phyloP scores from a whole-genome alignment of 2,329 filamentous ascomycete genomes.

The Fusarium sororula region DNA sequence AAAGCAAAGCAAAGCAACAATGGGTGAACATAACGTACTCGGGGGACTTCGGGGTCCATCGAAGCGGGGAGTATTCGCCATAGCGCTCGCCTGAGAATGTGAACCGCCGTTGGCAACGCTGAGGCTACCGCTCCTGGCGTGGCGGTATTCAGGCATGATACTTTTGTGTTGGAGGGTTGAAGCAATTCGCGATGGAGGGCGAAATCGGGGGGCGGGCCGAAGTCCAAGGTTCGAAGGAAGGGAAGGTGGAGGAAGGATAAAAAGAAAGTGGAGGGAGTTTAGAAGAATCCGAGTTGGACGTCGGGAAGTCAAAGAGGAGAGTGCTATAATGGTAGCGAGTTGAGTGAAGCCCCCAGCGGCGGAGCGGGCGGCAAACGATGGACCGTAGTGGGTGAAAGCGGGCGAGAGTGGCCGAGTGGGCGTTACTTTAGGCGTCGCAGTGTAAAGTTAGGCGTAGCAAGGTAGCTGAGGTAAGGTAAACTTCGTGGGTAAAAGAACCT shows the following conservation, averaged over 20 bases:
- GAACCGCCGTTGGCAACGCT: conserved; percentile 55
- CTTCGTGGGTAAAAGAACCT: neutral
- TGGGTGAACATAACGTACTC: conserved; percentile 52
- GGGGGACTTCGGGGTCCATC: conserved; percentile 71
- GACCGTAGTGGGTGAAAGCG: conserved; percentile 38
- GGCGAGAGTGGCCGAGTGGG: conserved; percentile 38
- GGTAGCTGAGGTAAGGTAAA: neutral
- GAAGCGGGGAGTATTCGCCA: conserved; percentile 55
- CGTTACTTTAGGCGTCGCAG: conserved; percentile 21
- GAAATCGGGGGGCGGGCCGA: conserved; percentile 28
- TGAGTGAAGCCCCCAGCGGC: conserved; percentile 39
- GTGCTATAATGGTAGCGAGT: neutral
- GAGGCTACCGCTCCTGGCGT: conserved; percentile 67
- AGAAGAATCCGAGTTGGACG: conserved; percentile 13
- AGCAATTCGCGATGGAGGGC: conserved; percentile 30
- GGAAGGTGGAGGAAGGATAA: conserved; percentile 22
- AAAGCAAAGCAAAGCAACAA: neutral
- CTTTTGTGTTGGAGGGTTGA: conserved; percentile 39
- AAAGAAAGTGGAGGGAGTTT: conserved; percentile 16
- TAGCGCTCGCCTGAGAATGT: conserved; percentile 38
- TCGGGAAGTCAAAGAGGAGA: conserved; percentile 22
- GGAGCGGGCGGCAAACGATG: conserved; percentile 43
- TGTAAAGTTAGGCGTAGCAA: neutral
- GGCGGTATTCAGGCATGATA: conserved; percentile 61
- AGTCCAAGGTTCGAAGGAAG: conserved; percentile 3